These are phyloP conservation scores for Podaxis sp. DNA, from an alignment of 768 basidiomycete species.

Conservation along the genomic window DNA sequence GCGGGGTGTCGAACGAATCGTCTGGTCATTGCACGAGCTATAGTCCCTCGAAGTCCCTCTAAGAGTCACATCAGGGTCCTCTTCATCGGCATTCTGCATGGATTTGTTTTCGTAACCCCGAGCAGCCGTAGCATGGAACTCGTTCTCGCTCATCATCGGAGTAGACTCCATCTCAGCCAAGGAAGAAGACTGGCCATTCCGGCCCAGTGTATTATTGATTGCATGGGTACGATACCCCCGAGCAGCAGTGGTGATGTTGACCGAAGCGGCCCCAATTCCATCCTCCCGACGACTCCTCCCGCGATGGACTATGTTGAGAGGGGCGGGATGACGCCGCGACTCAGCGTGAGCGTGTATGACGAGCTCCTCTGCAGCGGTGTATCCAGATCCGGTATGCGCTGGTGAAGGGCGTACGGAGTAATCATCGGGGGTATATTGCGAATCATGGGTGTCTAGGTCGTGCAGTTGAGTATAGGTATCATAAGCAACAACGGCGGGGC, in stretches of 20 bases:
- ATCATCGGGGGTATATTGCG: conserved; percentile 28
- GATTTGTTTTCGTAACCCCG: conserved; percentile 14
- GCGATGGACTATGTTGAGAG: conserved; percentile 30
- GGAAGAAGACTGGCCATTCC: conserved; percentile 13
- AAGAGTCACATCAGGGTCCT: conserved; percentile 13
- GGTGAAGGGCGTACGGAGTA: conserved; percentile 20
- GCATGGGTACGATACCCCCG: conserved; percentile 42
- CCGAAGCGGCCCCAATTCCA: conserved; percentile 17
- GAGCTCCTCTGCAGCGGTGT: conserved; percentile 66
- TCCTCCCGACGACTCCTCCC: conserved; percentile 22
- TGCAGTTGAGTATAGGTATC: neutral
- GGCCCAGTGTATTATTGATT: neutral
- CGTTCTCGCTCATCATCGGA: conserved; percentile 25
- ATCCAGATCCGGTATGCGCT: conserved; percentile 43
- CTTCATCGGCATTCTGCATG: neutral
- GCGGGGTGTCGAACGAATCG: conserved; percentile 12
- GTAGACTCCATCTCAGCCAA: conserved; percentile 17
- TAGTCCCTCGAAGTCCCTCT: conserved; percentile 14
- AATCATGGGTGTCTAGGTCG: conserved; percentile 3
- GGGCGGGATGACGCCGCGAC: conserved; percentile 31
- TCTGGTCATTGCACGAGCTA: conserved; percentile 4
- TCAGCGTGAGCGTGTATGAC: conserved; percentile 58
- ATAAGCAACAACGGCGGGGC: conserved; percentile 8
- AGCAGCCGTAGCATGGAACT: conserved; percentile 30
- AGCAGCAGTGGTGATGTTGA: conserved; percentile 38